phyloP scores from a whole-genome alignment of 306 rosid genomes.

The Citrullus amarus region DNA sequence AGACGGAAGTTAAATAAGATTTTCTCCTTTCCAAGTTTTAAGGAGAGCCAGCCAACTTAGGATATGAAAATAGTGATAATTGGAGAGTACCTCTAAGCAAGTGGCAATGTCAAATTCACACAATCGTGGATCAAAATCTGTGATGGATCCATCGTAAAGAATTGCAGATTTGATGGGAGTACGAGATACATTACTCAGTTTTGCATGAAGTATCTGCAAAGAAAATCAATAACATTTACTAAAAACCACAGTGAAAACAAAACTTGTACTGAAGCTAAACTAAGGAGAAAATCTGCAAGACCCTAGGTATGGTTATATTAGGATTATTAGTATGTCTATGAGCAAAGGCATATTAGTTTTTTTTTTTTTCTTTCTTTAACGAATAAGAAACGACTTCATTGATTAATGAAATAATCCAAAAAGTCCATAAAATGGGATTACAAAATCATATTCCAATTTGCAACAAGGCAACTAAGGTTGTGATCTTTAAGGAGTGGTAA shows the following conservation, averaged over 20 bases:
- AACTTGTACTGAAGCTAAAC: neutral
- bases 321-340: no score
- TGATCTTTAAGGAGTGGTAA: no score
- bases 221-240: neutral
- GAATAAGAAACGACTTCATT: no score
- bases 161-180: constrained; percentile 38
- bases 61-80: neutral
- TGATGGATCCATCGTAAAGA: constrained; percentile 88
- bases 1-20: neutral
- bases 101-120: constrained; percentile 84
- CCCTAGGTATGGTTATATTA: no score
- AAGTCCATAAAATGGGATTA: no score
- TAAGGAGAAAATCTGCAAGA: neutral
- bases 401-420: no score
- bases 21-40: neutral
- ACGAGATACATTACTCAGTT: constrained; percentile 26
- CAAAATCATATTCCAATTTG: no score
- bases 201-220: constrained; percentile 69
- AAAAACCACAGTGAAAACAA: neutral
- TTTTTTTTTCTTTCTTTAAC: no score
- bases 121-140: constrained; percentile 51
- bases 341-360: no score
- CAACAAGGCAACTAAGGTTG: no score
- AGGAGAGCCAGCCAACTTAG: neutral
- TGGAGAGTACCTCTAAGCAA: constrained; percentile 76